Percentiles rank a stretch among this genome's conserved stretches.
phyloP scores from a whole-genome alignment of 139 green algal genomes.

The Chlorella sorokiniana region DNA sequence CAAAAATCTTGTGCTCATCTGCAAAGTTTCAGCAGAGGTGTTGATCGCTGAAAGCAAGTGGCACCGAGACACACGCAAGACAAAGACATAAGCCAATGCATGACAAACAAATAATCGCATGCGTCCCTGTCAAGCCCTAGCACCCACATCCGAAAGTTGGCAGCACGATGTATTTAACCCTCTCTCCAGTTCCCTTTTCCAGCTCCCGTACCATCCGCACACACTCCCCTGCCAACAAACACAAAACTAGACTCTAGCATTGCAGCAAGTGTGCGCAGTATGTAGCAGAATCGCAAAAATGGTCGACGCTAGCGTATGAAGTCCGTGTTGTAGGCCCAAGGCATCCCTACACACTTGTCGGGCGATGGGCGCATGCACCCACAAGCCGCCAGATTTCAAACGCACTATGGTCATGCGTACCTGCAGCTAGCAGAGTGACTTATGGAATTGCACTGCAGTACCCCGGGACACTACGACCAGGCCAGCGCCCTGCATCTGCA shows the following conservation, averaged over 20 bases:
- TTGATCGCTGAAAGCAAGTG: neutral
- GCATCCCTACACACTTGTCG: conserved; percentile 54
- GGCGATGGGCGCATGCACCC: conserved; percentile 88
- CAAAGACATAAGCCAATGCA: neutral
- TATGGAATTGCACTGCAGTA: too few relatives aligned
- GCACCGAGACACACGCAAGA: neutral
- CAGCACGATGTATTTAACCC: conserved; percentile 87
- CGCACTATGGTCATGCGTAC: conserved; percentile 88
- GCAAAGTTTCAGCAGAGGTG: neutral
- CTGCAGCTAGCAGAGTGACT: too few relatives aligned
- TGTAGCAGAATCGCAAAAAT: neutral
- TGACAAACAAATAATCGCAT: neutral
- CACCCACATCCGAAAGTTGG: conserved; percentile 76
- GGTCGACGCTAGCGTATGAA: neutral
- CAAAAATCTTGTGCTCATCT: conserved; percentile 63
- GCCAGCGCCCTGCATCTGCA: too few relatives aligned
- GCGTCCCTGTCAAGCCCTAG: neutral
- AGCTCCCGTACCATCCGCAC: conserved; percentile 73
- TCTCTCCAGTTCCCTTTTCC: conserved; percentile 67
- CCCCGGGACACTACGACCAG: too few relatives aligned
- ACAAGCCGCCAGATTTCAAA: conserved; percentile 77
- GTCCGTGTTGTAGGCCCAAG: neutral
- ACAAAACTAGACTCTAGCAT: neutral
- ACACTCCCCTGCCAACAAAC: conserved; percentile 47
- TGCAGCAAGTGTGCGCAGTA: too few relatives aligned